Conservation (phyloP, 768 basidiomycete species). For the Filobasidium wieringae region DNA sequence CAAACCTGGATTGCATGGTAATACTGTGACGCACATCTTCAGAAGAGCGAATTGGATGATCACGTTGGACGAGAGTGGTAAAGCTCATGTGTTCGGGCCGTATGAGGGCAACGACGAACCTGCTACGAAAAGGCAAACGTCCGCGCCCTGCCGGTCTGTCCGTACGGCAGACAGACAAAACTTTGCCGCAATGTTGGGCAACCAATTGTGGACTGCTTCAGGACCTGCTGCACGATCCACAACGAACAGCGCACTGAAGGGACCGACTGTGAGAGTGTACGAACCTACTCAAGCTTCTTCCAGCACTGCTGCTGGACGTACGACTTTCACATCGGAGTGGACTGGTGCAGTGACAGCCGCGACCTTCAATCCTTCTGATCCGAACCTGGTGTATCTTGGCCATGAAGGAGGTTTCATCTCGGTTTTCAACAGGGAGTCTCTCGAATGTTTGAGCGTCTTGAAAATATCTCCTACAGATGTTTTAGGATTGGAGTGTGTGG, state of each 20-base stretch:
- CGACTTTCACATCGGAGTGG: constrained; percentile 52
- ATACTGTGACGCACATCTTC: constrained; percentile 60
- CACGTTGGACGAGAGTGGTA: constrained; percentile 74
- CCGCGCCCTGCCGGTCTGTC: constrained; percentile 39
- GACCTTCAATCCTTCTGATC: constrained; percentile 58
- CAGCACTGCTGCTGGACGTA: constrained; percentile 40
- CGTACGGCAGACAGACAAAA: constrained; percentile 69
- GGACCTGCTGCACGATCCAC: constrained; percentile 34
- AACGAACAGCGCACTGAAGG: constrained; percentile 39
- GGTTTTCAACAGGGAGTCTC: constrained; percentile 53
- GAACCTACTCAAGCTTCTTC: constrained; percentile 45
- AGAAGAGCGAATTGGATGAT: constrained; percentile 58
- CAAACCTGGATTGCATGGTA: constrained; percentile 54
- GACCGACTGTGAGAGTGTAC: constrained; percentile 69
- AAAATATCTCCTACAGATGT: constrained; percentile 74
- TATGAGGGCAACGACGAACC: background rate
- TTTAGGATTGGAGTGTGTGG: constrained; percentile 70
- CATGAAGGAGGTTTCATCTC: constrained; percentile 85
- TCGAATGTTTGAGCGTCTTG: constrained; percentile 56
- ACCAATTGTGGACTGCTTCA: constrained; percentile 69
- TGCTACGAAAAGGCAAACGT: constrained; percentile 41
- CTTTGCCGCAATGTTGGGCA: constrained; percentile 61
- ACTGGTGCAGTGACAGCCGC: constrained; percentile 75
- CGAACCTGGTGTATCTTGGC: constrained; percentile 62
- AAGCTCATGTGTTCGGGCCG: constrained; percentile 55